phyloP scores from a whole-genome alignment of 2,329 filamentous ascomycete genomes.

The Pezicula carpinea region DNA sequence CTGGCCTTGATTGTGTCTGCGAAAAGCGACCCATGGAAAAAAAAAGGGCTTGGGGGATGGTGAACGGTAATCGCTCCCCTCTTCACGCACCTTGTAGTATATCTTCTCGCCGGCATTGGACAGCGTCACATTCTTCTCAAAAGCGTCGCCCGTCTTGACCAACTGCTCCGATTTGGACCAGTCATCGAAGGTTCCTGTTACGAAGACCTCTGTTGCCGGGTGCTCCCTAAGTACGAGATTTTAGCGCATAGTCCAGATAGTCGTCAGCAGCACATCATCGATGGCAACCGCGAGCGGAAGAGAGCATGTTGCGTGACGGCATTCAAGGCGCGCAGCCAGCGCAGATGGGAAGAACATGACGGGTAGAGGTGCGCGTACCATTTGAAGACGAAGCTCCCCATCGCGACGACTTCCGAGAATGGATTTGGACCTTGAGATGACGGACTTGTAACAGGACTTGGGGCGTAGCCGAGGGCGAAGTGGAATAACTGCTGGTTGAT shows the following conservation, averaged over 20 bases:
- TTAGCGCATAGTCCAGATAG: conserved; percentile 6
- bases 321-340: background rate
- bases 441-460: conserved; percentile 8
- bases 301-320: background rate
- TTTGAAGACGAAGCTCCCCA: conserved; percentile 33
- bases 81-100: conserved; percentile 79
- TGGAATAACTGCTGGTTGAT: conserved; percentile 1
- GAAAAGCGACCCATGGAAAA: background rate
- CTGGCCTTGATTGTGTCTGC: too few relatives aligned
- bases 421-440: background rate
- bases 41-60: background rate
- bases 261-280: background rate
- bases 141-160: conserved; percentile 66
- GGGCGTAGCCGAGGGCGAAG: conserved; percentile 1
- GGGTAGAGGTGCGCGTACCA: conserved; percentile 21
- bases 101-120: conserved; percentile 66
- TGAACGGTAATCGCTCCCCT: background rate
- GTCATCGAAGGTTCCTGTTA: conserved; percentile 92
- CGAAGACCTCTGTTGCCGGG: conserved; percentile 77
- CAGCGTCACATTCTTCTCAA: conserved; percentile 77
- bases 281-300: background rate
- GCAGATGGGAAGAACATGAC: background rate
- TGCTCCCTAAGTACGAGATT: conserved; percentile 61
- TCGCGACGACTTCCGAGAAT: conserved; percentile 12
- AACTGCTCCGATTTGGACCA: conserved; percentile 87